Evolutionary conservation across 2,329 filamentous ascomycete species (phyloP), one percentile per base, ranked within the genome.

Genomic region (Epichloe sylvatica): DNA sequence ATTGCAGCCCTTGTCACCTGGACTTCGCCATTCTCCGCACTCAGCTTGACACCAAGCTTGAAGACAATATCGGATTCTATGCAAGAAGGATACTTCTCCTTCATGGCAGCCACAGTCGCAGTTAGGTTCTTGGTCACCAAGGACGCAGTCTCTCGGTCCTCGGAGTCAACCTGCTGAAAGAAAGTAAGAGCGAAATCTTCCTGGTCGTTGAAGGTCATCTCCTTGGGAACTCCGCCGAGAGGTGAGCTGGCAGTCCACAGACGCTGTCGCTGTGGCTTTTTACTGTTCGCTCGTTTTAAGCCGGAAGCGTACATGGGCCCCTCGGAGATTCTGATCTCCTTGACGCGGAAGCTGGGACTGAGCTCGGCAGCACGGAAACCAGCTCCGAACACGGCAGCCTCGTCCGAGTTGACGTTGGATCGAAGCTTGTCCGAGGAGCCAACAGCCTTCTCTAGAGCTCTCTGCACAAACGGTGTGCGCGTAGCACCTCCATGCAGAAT

Each of bases 261-360:
- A 62, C 85, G 84, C 70, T 95, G 87, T 58, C 83, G 80, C 60
- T 83, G 79, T 47, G 79, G 72, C 70, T 91, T 86, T 39, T 78
- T 76, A 51, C 78, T 74, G 52, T 71, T 73, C 37, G 72, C 78
- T 78, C 87, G 95, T 64, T 83, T 85, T 59, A 95, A 77, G 50
- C 81, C 81, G 30, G 84, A 77, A 2, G 81, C 72, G 63, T 92
- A 96, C 41, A 75, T 75, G 40, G 86, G 78, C 21, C 77, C 80
- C 59, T 98, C 92, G n/a, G 73, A 76, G 47, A 86, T 80, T 52
- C 86, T 78, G 56, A 98, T 98, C 62, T 97, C 92, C 75, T 97
- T 98, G 63, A 98, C 92, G 53, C 89, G 84, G 80, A 98, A 98
- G 64, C 86, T 91, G 39, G 91, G 89, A 68, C 88, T 96, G 51